phyloP scores from a whole-genome alignment of 495 filamentous ascomycete genomes.

The Penicillium atrosanguineum region DNA sequence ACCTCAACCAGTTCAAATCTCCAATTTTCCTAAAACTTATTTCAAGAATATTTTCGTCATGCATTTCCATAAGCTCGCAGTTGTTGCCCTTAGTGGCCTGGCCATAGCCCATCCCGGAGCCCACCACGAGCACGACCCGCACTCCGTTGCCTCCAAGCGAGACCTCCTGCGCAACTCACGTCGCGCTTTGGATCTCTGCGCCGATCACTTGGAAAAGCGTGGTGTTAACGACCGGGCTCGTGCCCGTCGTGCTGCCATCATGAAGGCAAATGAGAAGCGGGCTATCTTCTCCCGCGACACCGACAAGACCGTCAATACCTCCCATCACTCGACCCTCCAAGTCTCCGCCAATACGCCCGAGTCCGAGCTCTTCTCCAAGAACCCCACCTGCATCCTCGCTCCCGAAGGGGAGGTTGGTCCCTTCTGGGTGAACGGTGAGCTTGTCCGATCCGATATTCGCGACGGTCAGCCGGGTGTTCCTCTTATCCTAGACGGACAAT shows the following conservation, averaged over 20 bases:
- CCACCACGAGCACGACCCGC: constrained; percentile 17
- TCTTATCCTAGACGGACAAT: constrained; percentile 52
- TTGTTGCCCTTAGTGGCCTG: constrained; percentile 18
- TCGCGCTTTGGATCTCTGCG: constrained; percentile 16
- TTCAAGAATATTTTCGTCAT: constrained; percentile 1
- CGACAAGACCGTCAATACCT: constrained; percentile 17
- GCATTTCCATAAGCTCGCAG: constrained; percentile 14
- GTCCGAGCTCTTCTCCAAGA: constrained; percentile 18
- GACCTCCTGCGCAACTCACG: constrained; percentile 19
- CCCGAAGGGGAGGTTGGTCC: constrained; percentile 31
- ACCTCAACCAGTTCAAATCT: neutral
- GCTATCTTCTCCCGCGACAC: constrained; percentile 14
- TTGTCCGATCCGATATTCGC: constrained; percentile 49
- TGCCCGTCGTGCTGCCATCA: constrained; percentile 21
- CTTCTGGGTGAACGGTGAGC: constrained; percentile 40
- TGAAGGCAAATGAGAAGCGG: constrained; percentile 13
- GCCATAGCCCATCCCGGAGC: constrained; percentile 21
- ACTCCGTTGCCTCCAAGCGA: constrained; percentile 13
- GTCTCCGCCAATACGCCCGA: constrained; percentile 17
- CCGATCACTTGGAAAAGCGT: constrained; percentile 17
- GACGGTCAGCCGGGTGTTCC: constrained; percentile 49
- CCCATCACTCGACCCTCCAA: constrained; percentile 16
- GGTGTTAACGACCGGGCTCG: constrained; percentile 21
- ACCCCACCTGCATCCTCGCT: constrained; percentile 20
- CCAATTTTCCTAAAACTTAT: neutral